phyloP scores from a whole-genome alignment of 306 rosid species.

The Leucaena leucocephala region DNA sequence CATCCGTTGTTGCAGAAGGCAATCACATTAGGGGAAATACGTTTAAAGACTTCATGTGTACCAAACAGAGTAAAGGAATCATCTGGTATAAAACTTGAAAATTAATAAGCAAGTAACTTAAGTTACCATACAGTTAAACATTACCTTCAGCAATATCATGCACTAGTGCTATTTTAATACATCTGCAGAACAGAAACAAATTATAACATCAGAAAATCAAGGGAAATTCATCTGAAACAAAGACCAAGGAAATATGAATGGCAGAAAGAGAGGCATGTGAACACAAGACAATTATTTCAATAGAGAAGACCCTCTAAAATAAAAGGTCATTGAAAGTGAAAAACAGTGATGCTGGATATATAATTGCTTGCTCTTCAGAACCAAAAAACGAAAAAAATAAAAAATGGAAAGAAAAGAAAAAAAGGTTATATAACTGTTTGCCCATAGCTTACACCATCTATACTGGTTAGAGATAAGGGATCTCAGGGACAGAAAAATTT shows the following conservation, averaged over 20 bases:
- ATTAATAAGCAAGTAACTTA: neutral
- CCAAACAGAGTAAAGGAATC: constrained; percentile 19
- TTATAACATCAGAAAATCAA: constrained; percentile 32
- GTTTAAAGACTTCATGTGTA: neutral
- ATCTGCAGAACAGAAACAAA: constrained; percentile 56
- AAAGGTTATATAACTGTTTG: too few species aligned
- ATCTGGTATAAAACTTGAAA: constrained; percentile 23
- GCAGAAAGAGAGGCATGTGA: constrained; percentile 5
- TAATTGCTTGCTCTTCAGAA: neutral
- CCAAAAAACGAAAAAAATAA: too few species aligned
- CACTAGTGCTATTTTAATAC: constrained; percentile 86
- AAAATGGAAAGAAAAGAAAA: too few species aligned
- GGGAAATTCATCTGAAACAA: constrained; percentile 10
- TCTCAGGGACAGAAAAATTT: constrained; percentile 19
- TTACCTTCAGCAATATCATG: constrained; percentile 97
- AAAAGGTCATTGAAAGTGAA: constrained; percentile 4
- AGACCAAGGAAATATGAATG: neutral
- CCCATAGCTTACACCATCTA: neutral
- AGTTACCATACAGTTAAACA: neutral
- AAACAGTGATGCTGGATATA: neutral
- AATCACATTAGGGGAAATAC: constrained; percentile 12
- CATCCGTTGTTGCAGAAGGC: neutral
- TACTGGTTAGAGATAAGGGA: neutral
- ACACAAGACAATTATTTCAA: constrained; percentile 12
- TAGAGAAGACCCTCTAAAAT: neutral